Evolutionary conservation across 331 rosid species (phyloP), one percentile per base, ranked within the genome.

Genomic region (Malus hybrid): DNA sequence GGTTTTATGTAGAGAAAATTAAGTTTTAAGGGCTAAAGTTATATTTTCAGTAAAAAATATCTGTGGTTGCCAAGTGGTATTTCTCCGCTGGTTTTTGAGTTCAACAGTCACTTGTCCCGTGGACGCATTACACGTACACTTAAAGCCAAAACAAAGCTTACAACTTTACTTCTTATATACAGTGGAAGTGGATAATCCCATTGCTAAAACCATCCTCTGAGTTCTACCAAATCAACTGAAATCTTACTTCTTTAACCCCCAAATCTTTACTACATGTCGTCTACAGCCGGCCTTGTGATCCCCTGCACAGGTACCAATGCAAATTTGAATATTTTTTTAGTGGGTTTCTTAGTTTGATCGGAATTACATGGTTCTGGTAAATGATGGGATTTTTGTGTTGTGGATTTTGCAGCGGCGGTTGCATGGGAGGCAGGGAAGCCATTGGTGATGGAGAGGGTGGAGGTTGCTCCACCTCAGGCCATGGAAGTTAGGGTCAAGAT

Each of bases 391-490:
- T 69, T 42, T 69, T 69, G 3, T 16, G 20, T 13, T 24, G 59
- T 15, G 10, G 15, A 4, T 57, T 75, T 75, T 72, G 81, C 66
- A 81, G 85, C 85, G 32, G 85, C 81, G 9, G 78, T 81, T 32
- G 85, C 81, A 15, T 81, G 81, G 81, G 85, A 81, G 52, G 85
- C 85, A 59, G 79, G 81, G 46, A 77, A 77, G 57, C 79, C 81
- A 20, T 68, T 81, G 78, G 81, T 67, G 75, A 81, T 81, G 18
- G 85, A 81, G 73, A 34, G 56, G 3, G 82, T 80, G 71, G 87
- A 83, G 74, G 87, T 83, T 42, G 87, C 87, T 44, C 87, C 84
- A 18, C 87, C 87, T 34, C 82, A 80, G 81, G 71, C 78, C 54
- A 77, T 63, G 79, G 87, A 83, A 73, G 87, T 83, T 64, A 73